Base-by-base conservation (phyloP, 306 rosid species). In the Gleditsia sinensis region DNA sequence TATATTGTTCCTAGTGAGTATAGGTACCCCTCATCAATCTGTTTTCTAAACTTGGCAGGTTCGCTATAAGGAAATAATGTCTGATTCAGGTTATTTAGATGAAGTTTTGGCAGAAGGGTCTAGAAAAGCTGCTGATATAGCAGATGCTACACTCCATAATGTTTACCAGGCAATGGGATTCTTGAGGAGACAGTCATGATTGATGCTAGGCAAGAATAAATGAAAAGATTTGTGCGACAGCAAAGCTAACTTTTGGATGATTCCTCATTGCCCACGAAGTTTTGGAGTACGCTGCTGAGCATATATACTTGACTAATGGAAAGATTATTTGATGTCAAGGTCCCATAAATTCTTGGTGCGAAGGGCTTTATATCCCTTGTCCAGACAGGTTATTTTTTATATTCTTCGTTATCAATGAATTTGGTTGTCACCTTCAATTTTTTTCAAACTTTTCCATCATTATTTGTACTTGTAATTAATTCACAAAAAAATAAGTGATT, bases 131-230 rank as follows among this genome's bases (percentile, higher is more conserved):
- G 80, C 90, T 75, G 91, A 71, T 21, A 88, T 94, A 76, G 99
- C 96, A 10, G 90, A 90, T 78, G 67, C 72, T 56, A 90, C 98
- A 17, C 88, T 94, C 69, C 51, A 75, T 72, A 90, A 90, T 75
- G 92, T 92, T 61, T 87, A 90, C 82, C 92, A 92, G 82, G 95
- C 99, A 43, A 90, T 94, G 99, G 97, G 99, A 78, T 92, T 94
- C 84, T 87, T 84, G 79, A 80, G 57, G 69, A 88, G 86, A 87
- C 80, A 75, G 56, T 77, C 84, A 65, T 78, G 71, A 71, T 83
- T 34, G 77, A 67, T 64, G 66, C 84, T 63, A 40, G 17, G 67
- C 69, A 70, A 42, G 72, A 70, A 30, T 59, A 49, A 48, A 37
- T 71, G 71, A 42, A 67, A 64, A 20, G 83, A 64, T 69, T 62